A percentile compares a stretch with the other conserved stretches of the same genome.
These are phyloP conservation scores for Quercus lobata DNA, from an alignment of 331 rosid species.

Conservation along the genomic window DNA sequence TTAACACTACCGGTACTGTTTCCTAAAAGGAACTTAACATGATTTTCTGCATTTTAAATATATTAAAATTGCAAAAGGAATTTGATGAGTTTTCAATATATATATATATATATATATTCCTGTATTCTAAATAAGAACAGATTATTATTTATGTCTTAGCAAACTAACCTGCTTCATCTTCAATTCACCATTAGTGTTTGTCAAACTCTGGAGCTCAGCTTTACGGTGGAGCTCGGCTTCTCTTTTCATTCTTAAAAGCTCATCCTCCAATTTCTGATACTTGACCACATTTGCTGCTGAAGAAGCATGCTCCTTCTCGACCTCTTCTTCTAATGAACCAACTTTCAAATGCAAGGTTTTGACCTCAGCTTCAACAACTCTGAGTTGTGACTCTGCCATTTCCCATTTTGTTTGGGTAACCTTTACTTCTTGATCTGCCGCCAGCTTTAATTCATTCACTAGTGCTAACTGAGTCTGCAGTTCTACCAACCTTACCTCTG, in stretches of 20 bases:
- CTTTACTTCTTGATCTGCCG: slow-evolving; percentile 51
- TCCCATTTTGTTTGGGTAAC: slow-evolving; percentile 38
- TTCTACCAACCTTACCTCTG: slow-evolving; percentile 48
- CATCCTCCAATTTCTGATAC: slow-evolving; percentile 50
- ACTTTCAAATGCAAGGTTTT: slow-evolving; percentile 40
- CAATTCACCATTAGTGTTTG: slow-evolving; percentile 32
- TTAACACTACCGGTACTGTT: not conserved
- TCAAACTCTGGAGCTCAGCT: slow-evolving; percentile 26
- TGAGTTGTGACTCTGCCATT: slow-evolving; percentile 48
- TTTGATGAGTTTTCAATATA: not conserved
- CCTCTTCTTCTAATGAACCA: slow-evolving; percentile 48
- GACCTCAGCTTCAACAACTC: slow-evolving; percentile 37
- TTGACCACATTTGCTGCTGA: slow-evolving; percentile 42
- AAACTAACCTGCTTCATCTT: slow-evolving; percentile 70
- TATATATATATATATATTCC: not conserved
- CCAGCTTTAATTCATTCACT: slow-evolving; percentile 47
- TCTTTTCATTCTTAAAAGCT: slow-evolving; percentile 44
- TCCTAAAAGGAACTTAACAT: not conserved
- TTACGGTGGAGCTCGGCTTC: slow-evolving; percentile 45
- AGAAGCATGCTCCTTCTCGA: slow-evolving; percentile 50
- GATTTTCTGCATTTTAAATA: not conserved
- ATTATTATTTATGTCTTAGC: not conserved
- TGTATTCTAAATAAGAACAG: not conserved
- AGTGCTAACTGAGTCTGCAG: slow-evolving; percentile 48
- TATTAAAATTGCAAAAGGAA: not conserved